These are phyloP conservation scores for Colletotrichum tropicicola DNA, from an alignment of 2,329 filamentous ascomycete genomes.

Conservation along the genomic window DNA sequence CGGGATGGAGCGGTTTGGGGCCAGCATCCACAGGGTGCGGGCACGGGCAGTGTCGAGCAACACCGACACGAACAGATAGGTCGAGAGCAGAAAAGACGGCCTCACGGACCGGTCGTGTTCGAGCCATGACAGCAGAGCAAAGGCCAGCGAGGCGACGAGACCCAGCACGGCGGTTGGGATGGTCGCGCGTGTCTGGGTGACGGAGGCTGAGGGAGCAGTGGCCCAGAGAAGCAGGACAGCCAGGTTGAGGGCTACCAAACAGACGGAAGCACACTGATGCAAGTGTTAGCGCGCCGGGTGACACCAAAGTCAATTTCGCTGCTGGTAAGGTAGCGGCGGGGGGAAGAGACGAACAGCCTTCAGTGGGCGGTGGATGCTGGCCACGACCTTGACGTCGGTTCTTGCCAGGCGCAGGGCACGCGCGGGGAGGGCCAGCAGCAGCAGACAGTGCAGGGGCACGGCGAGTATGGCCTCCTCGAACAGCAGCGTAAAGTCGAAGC, in stretches of 20 bases:
- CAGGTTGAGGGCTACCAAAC: slow-evolving; percentile 15
- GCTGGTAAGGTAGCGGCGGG: not conserved
- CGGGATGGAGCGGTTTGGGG: slow-evolving; percentile 23
- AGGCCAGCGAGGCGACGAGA: slow-evolving; percentile 9
- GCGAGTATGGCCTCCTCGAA: slow-evolving; percentile 38
- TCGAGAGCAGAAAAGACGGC: slow-evolving; percentile 29
- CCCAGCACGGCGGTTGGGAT: slow-evolving; percentile 8
- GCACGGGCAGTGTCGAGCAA: slow-evolving; percentile 31
- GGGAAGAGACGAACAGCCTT: slow-evolving; percentile 14
- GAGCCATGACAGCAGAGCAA: slow-evolving; percentile 23
- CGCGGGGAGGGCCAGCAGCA: slow-evolving; percentile 10
- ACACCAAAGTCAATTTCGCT: not conserved
- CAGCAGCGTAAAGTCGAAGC: slow-evolving; percentile 40
- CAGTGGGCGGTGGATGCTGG: slow-evolving; percentile 10
- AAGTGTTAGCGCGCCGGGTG: not conserved
- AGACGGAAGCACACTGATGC: slow-evolving; percentile 6
- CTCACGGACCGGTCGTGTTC: slow-evolving; percentile 26
- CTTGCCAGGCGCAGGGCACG: slow-evolving; percentile 12
- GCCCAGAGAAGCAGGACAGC: slow-evolving; percentile 19
- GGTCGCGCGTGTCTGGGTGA: slow-evolving; percentile 12
- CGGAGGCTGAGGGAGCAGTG: not conserved
- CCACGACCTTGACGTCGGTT: slow-evolving; percentile 21
- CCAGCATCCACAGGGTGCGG: slow-evolving; percentile 31
- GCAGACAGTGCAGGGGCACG: slow-evolving; percentile 23
- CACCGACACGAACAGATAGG: slow-evolving; percentile 28